phyloP scores from a whole-genome alignment of 805 yeast species.

The Barnettozyma californica region DNA sequence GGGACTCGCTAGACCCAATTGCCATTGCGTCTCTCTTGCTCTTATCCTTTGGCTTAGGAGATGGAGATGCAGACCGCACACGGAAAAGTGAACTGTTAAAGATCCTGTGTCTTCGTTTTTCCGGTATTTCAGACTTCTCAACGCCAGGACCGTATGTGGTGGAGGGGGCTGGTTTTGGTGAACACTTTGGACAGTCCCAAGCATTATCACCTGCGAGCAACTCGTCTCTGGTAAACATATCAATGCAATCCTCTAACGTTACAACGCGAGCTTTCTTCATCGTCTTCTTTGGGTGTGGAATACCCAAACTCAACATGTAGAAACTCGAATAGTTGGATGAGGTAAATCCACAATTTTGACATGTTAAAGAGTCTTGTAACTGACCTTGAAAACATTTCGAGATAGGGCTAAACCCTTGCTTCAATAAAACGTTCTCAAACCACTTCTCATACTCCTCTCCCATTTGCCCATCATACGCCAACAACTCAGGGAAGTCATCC shows the following conservation, averaged over 20 bases:
- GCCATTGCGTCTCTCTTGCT: slow-evolving; percentile 2
- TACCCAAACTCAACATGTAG: slow-evolving; percentile 57
- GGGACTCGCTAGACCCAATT: slow-evolving; percentile 6
- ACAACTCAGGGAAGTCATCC: slow-evolving; percentile 33
- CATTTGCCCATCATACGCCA: slow-evolving; percentile 28
- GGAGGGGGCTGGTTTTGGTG: slow-evolving; percentile 1
- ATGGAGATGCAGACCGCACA: slow-evolving; percentile 26
- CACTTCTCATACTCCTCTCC: slow-evolving; percentile 54
- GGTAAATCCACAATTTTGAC: slow-evolving; percentile 59
- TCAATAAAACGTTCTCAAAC: slow-evolving; percentile 46
- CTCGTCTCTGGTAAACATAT: slow-evolving; percentile 58
- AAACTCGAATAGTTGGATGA: slow-evolving; percentile 58
- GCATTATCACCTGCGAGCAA: slow-evolving; percentile 67
- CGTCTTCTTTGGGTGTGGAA: slow-evolving; percentile 36
- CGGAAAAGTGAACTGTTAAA: slow-evolving; percentile 18
- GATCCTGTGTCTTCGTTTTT: slow-evolving; percentile 18
- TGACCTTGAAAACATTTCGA: slow-evolving; percentile 70
- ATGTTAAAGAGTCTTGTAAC: slow-evolving; percentile 55
- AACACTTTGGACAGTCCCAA: slow-evolving; percentile 79
- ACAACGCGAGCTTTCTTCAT: slow-evolving; percentile 26
- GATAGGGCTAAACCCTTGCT: slow-evolving; percentile 65
- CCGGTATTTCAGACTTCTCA: slow-evolving; percentile 7
- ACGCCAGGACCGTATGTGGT: not conserved
- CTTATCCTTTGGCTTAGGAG: slow-evolving; percentile 12
- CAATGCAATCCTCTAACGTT: slow-evolving; percentile 57